These are phyloP conservation scores for Fusarium acutatum DNA, from an alignment of 2,329 filamentous ascomycete genomes.

Conservation along the genomic window DNA sequence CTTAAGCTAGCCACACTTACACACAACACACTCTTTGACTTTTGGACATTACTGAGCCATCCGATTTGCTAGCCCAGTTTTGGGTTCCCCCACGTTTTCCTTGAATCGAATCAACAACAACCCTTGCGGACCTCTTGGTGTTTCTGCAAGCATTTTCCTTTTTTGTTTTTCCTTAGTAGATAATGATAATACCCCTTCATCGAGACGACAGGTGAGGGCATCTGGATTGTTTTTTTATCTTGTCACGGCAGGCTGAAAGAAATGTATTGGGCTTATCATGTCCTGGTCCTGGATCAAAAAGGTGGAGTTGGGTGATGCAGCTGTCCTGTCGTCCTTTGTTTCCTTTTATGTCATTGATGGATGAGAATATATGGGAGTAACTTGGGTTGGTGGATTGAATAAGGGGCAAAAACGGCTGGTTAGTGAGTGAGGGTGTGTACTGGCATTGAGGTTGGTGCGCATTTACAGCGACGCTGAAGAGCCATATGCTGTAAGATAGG, in stretches of 20 bases:
- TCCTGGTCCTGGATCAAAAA: constrained; percentile 39
- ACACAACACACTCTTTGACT: constrained; percentile 15
- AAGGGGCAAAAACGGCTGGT: background rate
- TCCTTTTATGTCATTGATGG: constrained; percentile 39
- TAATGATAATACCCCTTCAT: constrained; percentile 48
- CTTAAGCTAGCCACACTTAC: constrained; percentile 5
- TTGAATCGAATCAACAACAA: constrained; percentile 29
- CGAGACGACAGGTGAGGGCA: constrained; percentile 42
- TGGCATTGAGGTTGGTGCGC: constrained; percentile 20
- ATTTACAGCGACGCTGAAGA: constrained; percentile 22
- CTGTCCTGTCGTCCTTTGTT: constrained; percentile 36
- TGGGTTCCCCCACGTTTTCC: constrained; percentile 25
- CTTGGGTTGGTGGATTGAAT: constrained; percentile 4
- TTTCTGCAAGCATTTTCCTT: constrained; percentile 34
- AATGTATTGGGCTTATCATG: constrained; percentile 36
- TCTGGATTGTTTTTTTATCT: constrained; percentile 34
- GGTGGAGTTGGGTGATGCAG: constrained; percentile 37
- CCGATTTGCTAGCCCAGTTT: constrained; percentile 18
- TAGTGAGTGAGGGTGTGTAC: background rate
- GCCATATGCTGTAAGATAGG: constrained; percentile 27
- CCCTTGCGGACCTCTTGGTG: constrained; percentile 8
- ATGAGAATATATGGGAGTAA: constrained; percentile 20
- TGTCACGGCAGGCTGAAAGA: constrained; percentile 37
- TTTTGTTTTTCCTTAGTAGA: constrained; percentile 38
- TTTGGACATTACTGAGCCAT: constrained; percentile 31